A percentile compares a stretch with the other conserved stretches of the same genome.
Conservation (phyloP, 352 stramenopile genomes). For the Globisporangium iwayamae region DNA sequence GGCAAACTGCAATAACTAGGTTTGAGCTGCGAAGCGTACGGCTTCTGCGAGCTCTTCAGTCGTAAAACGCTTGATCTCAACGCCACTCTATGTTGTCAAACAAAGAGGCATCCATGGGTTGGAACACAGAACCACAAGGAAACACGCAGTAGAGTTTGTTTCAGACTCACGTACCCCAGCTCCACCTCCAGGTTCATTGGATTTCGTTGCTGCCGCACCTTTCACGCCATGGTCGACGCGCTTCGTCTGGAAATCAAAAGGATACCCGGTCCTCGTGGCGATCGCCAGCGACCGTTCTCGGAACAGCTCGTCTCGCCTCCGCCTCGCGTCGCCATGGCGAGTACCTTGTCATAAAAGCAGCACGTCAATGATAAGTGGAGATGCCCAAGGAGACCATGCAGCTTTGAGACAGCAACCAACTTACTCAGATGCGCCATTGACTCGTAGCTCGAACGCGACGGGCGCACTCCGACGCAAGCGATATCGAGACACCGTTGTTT, state of each 20-base stretch:
- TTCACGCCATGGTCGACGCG: constrained; percentile 8
- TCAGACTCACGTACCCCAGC: constrained; percentile 12
- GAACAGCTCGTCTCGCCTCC: constrained; percentile 43
- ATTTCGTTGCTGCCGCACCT: not conserved
- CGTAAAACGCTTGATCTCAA: constrained; percentile 14
- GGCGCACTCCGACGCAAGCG: not conserved
- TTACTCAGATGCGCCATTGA: constrained; percentile 8
- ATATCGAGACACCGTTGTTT: not conserved
- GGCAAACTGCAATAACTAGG: not conserved
- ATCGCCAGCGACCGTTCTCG: constrained; percentile 42
- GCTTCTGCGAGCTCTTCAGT: constrained; percentile 25
- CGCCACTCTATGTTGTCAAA: not conserved
- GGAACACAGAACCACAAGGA: not conserved
- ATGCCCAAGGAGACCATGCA: not conserved
- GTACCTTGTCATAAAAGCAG: constrained; percentile 28
- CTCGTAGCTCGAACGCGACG: not conserved
- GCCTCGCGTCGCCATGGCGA: constrained; percentile 51
- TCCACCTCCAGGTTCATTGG: constrained; percentile 1
- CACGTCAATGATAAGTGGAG: not conserved
- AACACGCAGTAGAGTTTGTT: constrained; percentile 10
- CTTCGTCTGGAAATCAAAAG: constrained; percentile 27
- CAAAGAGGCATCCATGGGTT: not conserved
- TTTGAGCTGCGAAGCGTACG: constrained; percentile 15
- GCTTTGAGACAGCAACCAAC: not conserved
- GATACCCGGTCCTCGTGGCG: constrained; percentile 42